Evolutionary conservation across 306 rosid species (phyloP).

Genomic region (Styphnolobium japonicum): DNA sequence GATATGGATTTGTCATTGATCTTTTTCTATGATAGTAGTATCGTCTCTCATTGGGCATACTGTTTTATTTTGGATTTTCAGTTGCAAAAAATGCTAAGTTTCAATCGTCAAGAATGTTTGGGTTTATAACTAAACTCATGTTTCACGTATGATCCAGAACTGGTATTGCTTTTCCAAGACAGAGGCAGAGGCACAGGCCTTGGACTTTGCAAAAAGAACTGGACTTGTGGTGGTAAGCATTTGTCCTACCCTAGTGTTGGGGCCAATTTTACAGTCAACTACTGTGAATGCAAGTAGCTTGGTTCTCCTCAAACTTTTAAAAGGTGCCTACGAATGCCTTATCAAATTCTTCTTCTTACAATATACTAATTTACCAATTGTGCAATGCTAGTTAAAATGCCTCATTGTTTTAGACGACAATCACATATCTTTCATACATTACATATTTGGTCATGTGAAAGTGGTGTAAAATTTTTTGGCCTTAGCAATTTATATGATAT

Average conservation of each 20-base stretch:
- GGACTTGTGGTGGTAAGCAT: conserved; percentile 55
- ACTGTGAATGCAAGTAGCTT: conserved; percentile 59
- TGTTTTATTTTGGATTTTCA: background rate
- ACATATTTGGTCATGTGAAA: background rate
- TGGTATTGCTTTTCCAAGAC: conserved; percentile 82
- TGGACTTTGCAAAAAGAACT: conserved; percentile 47
- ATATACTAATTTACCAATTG: background rate
- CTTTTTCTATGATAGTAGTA: background rate
- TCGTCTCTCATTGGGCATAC: background rate
- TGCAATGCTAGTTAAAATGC: background rate
- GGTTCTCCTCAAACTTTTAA: conserved; percentile 44
- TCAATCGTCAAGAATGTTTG: background rate
- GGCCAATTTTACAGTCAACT: conserved; percentile 62
- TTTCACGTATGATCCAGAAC: conserved; percentile 42
- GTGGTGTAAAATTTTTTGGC: background rate
- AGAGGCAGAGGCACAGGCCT: conserved; percentile 67
- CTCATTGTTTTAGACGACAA: background rate
- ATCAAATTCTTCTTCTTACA: background rate
- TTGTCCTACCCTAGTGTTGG: conserved; percentile 50
- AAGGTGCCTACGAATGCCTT: conserved; percentile 40
- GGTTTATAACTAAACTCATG: background rate
- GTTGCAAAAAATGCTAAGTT: background rate
- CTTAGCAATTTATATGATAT: background rate
- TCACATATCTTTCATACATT: background rate
- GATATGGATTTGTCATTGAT: background rate